Evolutionary conservation across 495 filamentous ascomycete genomes (phyloP).

Genomic region (Staphylotrichum longicolle): DNA sequence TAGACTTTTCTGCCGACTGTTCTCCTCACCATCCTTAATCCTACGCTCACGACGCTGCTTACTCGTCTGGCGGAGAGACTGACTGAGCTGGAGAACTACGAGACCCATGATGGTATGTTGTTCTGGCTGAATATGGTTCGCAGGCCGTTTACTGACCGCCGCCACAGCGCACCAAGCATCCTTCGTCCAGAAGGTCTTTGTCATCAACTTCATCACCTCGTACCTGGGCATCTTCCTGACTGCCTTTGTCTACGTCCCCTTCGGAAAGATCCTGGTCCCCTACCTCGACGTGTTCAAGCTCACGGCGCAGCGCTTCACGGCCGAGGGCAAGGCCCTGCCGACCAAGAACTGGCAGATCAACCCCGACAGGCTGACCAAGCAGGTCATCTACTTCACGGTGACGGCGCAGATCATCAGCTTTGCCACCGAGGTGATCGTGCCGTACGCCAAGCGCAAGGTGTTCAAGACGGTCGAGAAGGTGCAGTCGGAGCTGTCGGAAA

Average conservation of each 20-base stretch:
- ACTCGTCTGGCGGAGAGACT: slow-evolving; percentile 73
- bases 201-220: slow-evolving; percentile 96
- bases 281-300: slow-evolving; percentile 84
- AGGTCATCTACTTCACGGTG: slow-evolving; percentile 96
- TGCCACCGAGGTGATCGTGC: slow-evolving; percentile 81
- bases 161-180: slow-evolving; percentile 63
- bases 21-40: slow-evolving; percentile 75
- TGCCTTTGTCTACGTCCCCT: slow-evolving; percentile 95
- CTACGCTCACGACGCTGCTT: slow-evolving; percentile 72
- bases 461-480: slow-evolving; percentile 72
- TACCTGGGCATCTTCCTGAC: slow-evolving; percentile 91
- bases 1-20: slow-evolving; percentile 87
- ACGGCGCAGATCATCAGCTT: slow-evolving; percentile 92
- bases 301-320: slow-evolving; percentile 70
- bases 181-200: slow-evolving; percentile 85
- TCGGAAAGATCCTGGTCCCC: slow-evolving; percentile 81
- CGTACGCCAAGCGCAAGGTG: slow-evolving; percentile 72
- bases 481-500: slow-evolving; percentile 55
- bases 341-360: slow-evolving; percentile 78
- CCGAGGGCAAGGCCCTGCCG: slow-evolving; percentile 64
- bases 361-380: slow-evolving; percentile 77
- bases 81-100: slow-evolving; percentile 89
- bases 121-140: background rate
- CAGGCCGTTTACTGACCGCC: slow-evolving; percentile 17
- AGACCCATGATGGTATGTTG: slow-evolving; percentile 63